A percentile compares a stretch with the other conserved stretches of the same genome.
These are phyloP conservation scores for Colletotrichum euphorbiae DNA, from an alignment of 2,329 filamentous ascomycete species.

Conservation along the genomic window DNA sequence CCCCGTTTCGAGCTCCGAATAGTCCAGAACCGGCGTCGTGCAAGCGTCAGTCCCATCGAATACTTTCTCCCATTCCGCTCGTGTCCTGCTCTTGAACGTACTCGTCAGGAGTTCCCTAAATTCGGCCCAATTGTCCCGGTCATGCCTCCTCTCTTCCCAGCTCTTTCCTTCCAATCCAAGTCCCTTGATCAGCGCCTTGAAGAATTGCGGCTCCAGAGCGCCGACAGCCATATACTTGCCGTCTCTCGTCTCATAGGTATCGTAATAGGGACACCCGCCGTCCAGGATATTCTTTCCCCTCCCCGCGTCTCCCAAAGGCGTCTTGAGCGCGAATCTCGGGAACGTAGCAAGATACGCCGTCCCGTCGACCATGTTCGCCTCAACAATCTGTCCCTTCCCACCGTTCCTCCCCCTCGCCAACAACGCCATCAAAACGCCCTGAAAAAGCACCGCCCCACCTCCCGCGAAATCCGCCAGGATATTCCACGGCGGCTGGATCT, in stretches of 20 bases:
- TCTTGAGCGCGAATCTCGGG: conserved; percentile 75
- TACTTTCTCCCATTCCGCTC: conserved; percentile 83
- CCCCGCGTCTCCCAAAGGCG: conserved; percentile 68
- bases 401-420: conserved; percentile 68
- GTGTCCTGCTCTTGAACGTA: conserved; percentile 76
- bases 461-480: conserved; percentile 92
- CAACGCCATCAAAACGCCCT: conserved; percentile 85
- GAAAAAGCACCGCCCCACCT: conserved; percentile 83
- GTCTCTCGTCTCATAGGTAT: conserved; percentile 87
- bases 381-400: conserved; percentile 86
- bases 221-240: conserved; percentile 88
- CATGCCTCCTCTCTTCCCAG: conserved; percentile 66
- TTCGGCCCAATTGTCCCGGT: conserved; percentile 75
- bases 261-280: conserved; percentile 88
- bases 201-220: conserved; percentile 90
- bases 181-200: conserved; percentile 72
- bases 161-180: conserved; percentile 67
- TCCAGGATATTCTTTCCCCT: conserved; percentile 85
- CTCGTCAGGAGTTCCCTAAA: conserved; percentile 70
- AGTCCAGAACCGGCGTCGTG: conserved; percentile 86
- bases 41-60: conserved; percentile 95
- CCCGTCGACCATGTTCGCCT: conserved; percentile 98
- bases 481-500: conserved; percentile 84
- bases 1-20: conserved; percentile 73
- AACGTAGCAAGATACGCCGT: conserved; percentile 82